Base-by-base conservation (phyloP, 2,329 filamentous ascomycete species). In the Arachnopeziza araneosa region DNA sequence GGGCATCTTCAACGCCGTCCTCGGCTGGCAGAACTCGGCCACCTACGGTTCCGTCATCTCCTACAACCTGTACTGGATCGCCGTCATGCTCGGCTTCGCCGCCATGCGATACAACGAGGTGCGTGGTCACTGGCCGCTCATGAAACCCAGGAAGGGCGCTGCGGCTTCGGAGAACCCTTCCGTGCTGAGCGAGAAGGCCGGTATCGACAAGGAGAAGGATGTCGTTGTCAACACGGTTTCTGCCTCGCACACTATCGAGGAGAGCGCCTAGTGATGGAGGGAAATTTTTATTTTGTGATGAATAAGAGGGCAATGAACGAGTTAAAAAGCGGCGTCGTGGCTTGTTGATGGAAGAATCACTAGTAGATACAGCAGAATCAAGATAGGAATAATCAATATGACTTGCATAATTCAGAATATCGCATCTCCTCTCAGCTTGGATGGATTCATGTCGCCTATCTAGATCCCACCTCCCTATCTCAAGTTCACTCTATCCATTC, bases 11-110 rank as follows among this genome's bases (percentile, higher is more conserved):
- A 93, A 96, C 68, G 86, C 90, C 60, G 80, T 96, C 57, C 79
- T 96, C 12, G 91, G 92, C 60, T 96, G 92, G 92, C 83, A 86
- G 63, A 96, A 96, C 77, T 91, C 89, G 14, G 92, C 90, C 5
- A 96, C 91, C 1, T 92, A 93, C 68, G 91, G 91, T 56, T 93
- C 90, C 1, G 88, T 96, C 64, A 85, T 96, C 64, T 86, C 89
- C 1, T 96, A 96, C 77, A 96, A 95, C 72, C 60, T 93, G 19
- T 96, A 96, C 77, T 96, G 91, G 92, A 75, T 95, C 55, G 79
- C 78, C 9, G 80, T 91, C 65, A 91, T 92, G 59, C 62, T 79
- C 19, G 81, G 80, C 5, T 90, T 93, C 71, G 62, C 84, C 17
- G 66, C 77, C 36, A 80, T 93, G 79, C 80, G 87, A 50, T 90